These are phyloP conservation scores for Physcomitrium patens DNA, from an alignment of 225 moss, liverwort and hornwort genomes.

Conservation along the genomic window DNA sequence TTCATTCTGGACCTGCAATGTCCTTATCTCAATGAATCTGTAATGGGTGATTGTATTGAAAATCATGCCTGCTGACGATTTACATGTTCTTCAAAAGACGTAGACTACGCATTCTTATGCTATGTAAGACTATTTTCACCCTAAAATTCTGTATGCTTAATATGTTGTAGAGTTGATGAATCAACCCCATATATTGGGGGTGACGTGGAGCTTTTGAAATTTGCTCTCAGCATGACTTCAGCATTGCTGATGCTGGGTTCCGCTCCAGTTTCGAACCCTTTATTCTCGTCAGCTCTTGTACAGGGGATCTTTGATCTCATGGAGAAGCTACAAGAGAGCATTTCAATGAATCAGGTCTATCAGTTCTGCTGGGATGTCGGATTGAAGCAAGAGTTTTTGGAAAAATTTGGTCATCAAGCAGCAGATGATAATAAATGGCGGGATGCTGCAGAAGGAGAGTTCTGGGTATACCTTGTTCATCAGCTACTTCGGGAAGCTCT, in stretches of 20 bases:
- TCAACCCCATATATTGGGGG: constrained; percentile 36
- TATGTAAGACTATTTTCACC: constrained; percentile 21
- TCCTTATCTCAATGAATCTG: neutral
- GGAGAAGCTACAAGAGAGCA: constrained; percentile 55
- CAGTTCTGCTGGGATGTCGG: constrained; percentile 52
- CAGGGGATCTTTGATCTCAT: constrained; percentile 48
- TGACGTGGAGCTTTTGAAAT: constrained; percentile 58
- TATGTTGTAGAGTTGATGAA: constrained; percentile 40
- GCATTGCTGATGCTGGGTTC: constrained; percentile 65
- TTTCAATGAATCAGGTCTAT: constrained; percentile 55
- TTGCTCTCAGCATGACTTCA: constrained; percentile 58
- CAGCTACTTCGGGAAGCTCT: constrained; percentile 61
- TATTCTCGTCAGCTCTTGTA: constrained; percentile 50
- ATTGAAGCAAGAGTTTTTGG: constrained; percentile 60
- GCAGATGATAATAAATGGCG: constrained; percentile 63
- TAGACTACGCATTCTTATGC: constrained; percentile 12
- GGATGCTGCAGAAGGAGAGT: constrained; percentile 55
- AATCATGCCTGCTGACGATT: neutral
- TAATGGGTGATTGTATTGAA: neutral
- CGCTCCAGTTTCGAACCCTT: constrained; percentile 60
- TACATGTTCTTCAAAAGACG: neutral
- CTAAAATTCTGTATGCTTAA: constrained; percentile 27
- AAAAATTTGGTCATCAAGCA: constrained; percentile 59
- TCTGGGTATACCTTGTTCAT: constrained; percentile 66
- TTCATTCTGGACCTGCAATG: neutral